Percentiles rank a stretch among this genome's conserved stretches.
Conservation (phyloP, 202 grass and related monocot species). For the Miscanthus sacchariflorus region DNA sequence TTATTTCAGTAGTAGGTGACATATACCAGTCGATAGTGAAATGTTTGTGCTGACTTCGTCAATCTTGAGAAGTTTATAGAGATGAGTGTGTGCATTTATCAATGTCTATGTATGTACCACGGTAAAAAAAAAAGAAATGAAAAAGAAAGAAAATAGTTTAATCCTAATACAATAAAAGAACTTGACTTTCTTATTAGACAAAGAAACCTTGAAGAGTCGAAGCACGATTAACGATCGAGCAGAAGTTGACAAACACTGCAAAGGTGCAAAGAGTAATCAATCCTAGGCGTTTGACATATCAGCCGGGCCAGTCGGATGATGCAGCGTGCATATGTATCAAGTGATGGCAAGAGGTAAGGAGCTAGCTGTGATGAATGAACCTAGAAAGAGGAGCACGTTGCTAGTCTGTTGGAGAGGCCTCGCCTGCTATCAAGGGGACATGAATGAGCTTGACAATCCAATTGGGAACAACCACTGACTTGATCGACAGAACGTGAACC, state of each 20-base stretch:
- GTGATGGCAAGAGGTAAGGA: not conserved
- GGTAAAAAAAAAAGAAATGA: no score
- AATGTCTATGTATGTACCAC: no score
- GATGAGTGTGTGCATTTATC: no score
- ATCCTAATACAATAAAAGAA: not conserved
- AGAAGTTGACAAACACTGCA: not conserved
- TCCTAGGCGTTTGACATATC: not conserved
- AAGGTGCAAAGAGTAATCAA: not conserved
- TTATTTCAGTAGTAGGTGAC: no score
- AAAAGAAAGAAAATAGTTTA: not conserved
- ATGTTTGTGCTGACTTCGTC: no score
- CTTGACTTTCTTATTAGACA: not conserved
- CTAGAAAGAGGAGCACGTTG: not conserved
- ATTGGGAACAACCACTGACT: constrained; percentile 4
- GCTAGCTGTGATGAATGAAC: not conserved
- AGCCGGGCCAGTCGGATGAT: not conserved
- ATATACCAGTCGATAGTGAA: no score
- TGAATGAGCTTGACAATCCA: not conserved
- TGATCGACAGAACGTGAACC: not conserved
- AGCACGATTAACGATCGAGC: constrained; percentile 23
- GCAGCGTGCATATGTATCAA: not conserved
- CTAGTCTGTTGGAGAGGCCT: not conserved
- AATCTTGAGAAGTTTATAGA: no score
- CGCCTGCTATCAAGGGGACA: constrained; percentile 43
- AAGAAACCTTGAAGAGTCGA: not conserved